These are phyloP conservation scores for Seminavis robusta DNA, from an alignment of 108 stramenopile genomes.

Conservation along the genomic window DNA sequence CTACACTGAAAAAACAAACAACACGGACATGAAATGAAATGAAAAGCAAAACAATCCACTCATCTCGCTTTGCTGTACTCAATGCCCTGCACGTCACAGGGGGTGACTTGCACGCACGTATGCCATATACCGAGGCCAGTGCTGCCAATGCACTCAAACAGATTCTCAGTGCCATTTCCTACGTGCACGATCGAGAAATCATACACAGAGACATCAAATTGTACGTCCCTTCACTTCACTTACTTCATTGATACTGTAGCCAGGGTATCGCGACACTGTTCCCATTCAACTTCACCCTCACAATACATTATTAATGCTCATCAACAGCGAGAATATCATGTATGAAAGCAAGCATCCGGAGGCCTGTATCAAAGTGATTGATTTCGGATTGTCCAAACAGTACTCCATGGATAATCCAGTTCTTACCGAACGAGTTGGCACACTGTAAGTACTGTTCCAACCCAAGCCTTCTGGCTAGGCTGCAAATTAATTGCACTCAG, in stretches of 20 bases:
- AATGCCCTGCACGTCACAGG: no score
- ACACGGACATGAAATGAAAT: no score
- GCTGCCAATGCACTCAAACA: conserved; percentile 48
- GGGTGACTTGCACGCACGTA: conserved; percentile 66
- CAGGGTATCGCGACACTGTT: no score
- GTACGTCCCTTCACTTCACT: no score
- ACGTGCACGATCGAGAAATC: conserved; percentile 75
- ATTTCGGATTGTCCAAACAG: conserved; percentile 85
- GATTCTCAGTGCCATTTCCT: conserved; percentile 62
- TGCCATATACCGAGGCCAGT: conserved; percentile 61
- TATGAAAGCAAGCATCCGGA: conserved; percentile 40
- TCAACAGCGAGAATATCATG: conserved; percentile 79
- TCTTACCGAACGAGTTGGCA: conserved; percentile 62
- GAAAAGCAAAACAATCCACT: no score
- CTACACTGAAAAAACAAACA: no score
- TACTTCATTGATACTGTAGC: no score
- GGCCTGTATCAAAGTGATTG: conserved; percentile 60
- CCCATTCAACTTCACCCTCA: conserved; percentile 15
- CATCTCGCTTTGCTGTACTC: no score
- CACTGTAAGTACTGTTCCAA: no score
- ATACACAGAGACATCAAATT: conserved; percentile 69
- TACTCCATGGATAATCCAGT: conserved; percentile 17
- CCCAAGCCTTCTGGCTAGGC: not conserved
- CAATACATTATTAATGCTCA: not conserved
- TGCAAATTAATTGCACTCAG: not conserved